Evolutionary conservation across 805 yeast genomes (phyloP).

Genomic region (Suhomyces sp.): DNA sequence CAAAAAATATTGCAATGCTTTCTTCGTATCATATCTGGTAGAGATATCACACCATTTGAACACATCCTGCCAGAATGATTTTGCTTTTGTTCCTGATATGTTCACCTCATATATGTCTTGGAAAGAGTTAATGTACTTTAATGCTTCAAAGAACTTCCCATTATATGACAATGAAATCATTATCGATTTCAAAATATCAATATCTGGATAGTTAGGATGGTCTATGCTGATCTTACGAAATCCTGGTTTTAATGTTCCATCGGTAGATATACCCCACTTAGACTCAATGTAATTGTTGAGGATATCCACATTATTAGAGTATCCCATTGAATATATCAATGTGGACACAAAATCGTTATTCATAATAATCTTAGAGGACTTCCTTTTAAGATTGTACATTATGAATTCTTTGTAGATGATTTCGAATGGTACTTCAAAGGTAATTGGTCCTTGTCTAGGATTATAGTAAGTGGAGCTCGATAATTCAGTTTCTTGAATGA

Average conservation of each 20-base stretch:
- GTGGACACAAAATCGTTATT: constrained; percentile 23
- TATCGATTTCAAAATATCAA: constrained; percentile 26
- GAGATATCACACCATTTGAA: constrained; percentile 38
- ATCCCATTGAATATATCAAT: constrained; percentile 36
- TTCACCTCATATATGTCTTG: constrained; percentile 30
- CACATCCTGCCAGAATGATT: constrained; percentile 36
- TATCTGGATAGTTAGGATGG: constrained; percentile 24
- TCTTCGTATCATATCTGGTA: constrained; percentile 28
- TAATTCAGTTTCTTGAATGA: constrained; percentile 19
- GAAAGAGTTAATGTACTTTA: constrained; percentile 36
- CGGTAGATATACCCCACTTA: constrained; percentile 31
- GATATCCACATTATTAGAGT: constrained; percentile 20
- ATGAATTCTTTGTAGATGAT: constrained; percentile 24
- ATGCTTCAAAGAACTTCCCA: constrained; percentile 28
- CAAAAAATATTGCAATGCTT: constrained; percentile 28
- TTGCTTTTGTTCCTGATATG: constrained; percentile 15
- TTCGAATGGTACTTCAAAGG: constrained; percentile 19
- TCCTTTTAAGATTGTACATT: constrained; percentile 9
- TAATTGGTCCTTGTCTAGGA: constrained; percentile 21
- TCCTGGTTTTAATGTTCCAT: constrained; percentile 20
- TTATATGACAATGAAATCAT: constrained; percentile 35
- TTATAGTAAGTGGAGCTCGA: constrained; percentile 12
- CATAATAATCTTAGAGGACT: constrained; percentile 11
- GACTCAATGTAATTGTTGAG: constrained; percentile 25
- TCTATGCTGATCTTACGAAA: constrained; percentile 5